phyloP scores from a whole-genome alignment of 306 rosid species.

The Cicer pinnatifidum region DNA sequence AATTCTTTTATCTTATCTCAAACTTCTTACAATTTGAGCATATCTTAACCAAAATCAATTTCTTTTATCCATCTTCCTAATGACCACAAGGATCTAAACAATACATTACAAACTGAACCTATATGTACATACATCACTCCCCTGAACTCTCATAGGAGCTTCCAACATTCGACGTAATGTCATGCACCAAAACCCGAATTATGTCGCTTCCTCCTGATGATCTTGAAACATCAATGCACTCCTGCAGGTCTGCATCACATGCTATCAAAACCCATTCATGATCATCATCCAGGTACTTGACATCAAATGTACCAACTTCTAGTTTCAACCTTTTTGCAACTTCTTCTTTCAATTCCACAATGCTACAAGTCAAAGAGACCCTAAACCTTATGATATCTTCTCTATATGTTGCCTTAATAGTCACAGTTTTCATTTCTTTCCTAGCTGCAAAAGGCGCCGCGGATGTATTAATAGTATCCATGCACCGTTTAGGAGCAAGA shows the following conservation, averaged over 20 bases:
- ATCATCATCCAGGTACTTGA: constrained; percentile 88
- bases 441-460: constrained; percentile 42
- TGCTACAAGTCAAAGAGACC: constrained; percentile 53
- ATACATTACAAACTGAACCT: constrained; percentile 41
- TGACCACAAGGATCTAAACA: constrained; percentile 41
- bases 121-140: constrained; percentile 53
- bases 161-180: constrained; percentile 62
- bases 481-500: constrained; percentile 57
- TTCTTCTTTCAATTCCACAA: constrained; percentile 73
- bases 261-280: constrained; percentile 89
- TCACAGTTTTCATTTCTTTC: constrained; percentile 66
- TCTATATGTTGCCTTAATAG: constrained; percentile 78
- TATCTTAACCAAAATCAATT: constrained; percentile 47
- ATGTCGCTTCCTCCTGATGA: constrained; percentile 67
- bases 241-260: constrained; percentile 89
- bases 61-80: constrained; percentile 43
- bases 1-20: constrained; percentile 37
- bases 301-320: constrained; percentile 76
- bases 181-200: constrained; percentile 79
- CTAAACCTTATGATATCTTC: constrained; percentile 85
- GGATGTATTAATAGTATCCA: constrained; percentile 42
- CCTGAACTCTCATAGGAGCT: constrained; percentile 78
- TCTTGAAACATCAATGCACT: constrained; percentile 76
- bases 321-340: constrained; percentile 77
- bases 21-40: constrained; percentile 50